These are phyloP conservation scores for Metschnikowia proteae DNA, from an alignment of 805 yeast species.

Conservation along the genomic window DNA sequence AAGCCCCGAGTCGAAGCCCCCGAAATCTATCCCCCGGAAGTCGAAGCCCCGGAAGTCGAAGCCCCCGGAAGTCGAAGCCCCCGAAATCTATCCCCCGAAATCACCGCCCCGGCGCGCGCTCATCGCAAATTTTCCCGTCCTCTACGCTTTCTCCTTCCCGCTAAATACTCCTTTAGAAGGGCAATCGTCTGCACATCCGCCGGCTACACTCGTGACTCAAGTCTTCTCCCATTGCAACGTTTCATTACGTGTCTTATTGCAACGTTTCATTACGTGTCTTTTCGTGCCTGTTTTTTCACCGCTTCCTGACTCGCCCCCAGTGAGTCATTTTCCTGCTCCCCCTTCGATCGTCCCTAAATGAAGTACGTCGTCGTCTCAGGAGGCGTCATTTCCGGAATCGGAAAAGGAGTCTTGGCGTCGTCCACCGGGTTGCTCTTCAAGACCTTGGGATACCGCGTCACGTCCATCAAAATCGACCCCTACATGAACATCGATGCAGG, in stretches of 20 bases:
- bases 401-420: conserved; percentile 97
- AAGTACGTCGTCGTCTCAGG: conserved; percentile 99
- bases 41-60: too few species aligned
- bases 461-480: conserved; percentile 97
- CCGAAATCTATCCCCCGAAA: too few species aligned
- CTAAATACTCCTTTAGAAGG: conserved; percentile 38
- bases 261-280: too few species aligned
- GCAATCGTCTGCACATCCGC: not conserved
- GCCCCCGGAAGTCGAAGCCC: not conserved
- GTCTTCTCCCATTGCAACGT: too few species aligned
- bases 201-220: too few species aligned
- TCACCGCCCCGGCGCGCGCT: conserved; percentile 1
- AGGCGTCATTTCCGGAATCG: conserved; percentile 99
- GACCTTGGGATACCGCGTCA: conserved; percentile 90
- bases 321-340: too few species aligned
- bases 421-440: conserved; percentile 94
- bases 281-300: too few species aligned
- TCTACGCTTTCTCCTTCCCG: conserved; percentile 38
- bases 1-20: too few species aligned
- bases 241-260: too few species aligned
- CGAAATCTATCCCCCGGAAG: too few species aligned
- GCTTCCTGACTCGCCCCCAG: too few species aligned
- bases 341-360: conserved; percentile 42
- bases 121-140: conserved; percentile 5
- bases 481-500: conserved; percentile 99